phyloP scores from a whole-genome alignment of 371 early-diverging fungal species.

The Mortierella sp. region DNA sequence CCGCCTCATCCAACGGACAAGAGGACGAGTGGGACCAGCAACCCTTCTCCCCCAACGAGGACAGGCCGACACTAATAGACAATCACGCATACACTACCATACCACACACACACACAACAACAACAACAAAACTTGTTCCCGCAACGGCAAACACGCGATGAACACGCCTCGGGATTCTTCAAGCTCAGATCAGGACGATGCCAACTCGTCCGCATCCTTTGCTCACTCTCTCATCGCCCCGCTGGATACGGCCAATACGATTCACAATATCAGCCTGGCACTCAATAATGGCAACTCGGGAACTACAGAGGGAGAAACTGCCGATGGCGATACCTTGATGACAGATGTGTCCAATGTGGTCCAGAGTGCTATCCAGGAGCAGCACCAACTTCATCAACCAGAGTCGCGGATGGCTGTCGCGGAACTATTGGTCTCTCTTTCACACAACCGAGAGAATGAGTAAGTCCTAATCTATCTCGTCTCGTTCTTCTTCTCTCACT shows the following conservation, averaged over 20 bases:
- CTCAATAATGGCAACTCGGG: constrained; percentile 4
- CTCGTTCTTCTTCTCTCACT: not conserved
- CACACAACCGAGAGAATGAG: constrained; percentile 29
- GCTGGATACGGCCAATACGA: constrained; percentile 31
- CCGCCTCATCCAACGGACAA: too few species aligned
- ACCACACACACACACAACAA: not conserved
- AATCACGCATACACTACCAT: too few species aligned
- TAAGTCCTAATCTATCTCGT: constrained; percentile 16
- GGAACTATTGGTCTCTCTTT: constrained; percentile 36
- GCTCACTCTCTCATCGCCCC: constrained; percentile 50
- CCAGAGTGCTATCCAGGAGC: constrained; percentile 29
- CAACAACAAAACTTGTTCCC: too few species aligned
- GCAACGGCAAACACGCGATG: constrained; percentile 18
- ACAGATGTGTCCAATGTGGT: constrained; percentile 24
- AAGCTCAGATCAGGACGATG: constrained; percentile 40
- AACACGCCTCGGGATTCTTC: constrained; percentile 49
- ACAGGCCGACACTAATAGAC: too few species aligned
- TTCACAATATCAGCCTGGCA: constrained; percentile 33
- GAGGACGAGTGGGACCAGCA: too few species aligned
- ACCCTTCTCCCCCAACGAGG: too few species aligned
- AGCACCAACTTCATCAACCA: constrained; percentile 17
- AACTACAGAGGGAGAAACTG: not conserved
- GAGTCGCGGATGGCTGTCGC: constrained; percentile 47
- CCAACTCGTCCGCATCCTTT: constrained; percentile 38
- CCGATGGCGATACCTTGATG: constrained; percentile 26